Conservation (phyloP, 371 early-diverging fungal species). For the Zancudomyces culisetae region DNA sequence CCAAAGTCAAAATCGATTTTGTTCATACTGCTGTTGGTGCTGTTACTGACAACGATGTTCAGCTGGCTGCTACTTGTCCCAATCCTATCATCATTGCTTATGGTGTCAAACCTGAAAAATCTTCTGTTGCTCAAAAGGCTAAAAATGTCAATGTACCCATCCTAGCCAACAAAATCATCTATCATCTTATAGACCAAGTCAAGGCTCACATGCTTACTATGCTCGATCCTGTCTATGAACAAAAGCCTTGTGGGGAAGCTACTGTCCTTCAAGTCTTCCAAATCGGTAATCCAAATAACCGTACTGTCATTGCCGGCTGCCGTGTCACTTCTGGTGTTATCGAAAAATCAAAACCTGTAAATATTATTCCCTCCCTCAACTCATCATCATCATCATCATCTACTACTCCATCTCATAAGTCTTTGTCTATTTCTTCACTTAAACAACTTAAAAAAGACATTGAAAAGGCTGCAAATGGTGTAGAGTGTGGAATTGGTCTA, state of each 20-base stretch:
- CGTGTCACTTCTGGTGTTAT: slow-evolving; percentile 59
- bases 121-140: slow-evolving; percentile 42
- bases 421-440: slow-evolving; percentile 42
- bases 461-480: slow-evolving; percentile 64
- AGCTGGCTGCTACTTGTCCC: slow-evolving; percentile 39
- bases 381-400: slow-evolving; percentile 41
- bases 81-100: slow-evolving; percentile 54
- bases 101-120: slow-evolving; percentile 66
- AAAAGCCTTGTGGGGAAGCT: slow-evolving; percentile 74
- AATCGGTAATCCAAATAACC: slow-evolving; percentile 37
- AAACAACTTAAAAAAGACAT: slow-evolving; percentile 78
- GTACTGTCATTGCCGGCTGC: slow-evolving; percentile 67
- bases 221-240: slow-evolving; percentile 54
- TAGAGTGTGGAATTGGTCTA: slow-evolving; percentile 83
- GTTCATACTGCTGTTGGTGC: slow-evolving; percentile 69
- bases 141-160: slow-evolving; percentile 39
- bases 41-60: slow-evolving; percentile 57
- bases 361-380: slow-evolving; percentile 44
- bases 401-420: slow-evolving; percentile 37
- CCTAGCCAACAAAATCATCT: slow-evolving; percentile 59
- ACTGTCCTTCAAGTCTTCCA: slow-evolving; percentile 59
- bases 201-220: slow-evolving; percentile 54
- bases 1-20: slow-evolving; percentile 54
- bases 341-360: slow-evolving; percentile 32
- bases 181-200: slow-evolving; percentile 71